Base-by-base conservation (phyloP, 2,329 filamentous ascomycete genomes). In the Clathrospora elynae region DNA sequence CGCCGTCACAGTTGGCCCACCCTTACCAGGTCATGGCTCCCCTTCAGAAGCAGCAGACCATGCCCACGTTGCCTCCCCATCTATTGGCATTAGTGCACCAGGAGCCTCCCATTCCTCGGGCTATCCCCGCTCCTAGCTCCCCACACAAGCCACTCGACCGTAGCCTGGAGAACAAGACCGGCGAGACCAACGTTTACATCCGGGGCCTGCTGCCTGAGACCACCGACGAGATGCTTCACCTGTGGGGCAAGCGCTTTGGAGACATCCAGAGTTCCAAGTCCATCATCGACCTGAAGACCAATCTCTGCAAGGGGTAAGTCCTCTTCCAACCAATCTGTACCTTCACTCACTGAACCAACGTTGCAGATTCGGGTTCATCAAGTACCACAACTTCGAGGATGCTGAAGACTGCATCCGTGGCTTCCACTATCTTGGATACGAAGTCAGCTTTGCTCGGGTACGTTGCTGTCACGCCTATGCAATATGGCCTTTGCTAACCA, bases 101-200 rank as follows among this genome's bases (percentile, higher is more conserved):
- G 64, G 85, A 90, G n/a, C 93, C 93, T 12, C 72, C 84, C 0
- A 87, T 99, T 50, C 93, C 93, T 13, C 81, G 82, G 51, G 92
- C 93, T 35, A 91, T 99, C 31, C 92, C 92, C 11, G 92, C 93
- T 43, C 89, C 90, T 18, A 86, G 85, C 16, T 91, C 92, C 43
- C 88, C 87, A 61, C 83, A 88, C 75, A 88, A 96, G 78, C 91
- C 88, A 28, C 82, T 97, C 18, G 92, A 96, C 53, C 91, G 96
- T 71, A 95, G 91, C 65, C 78, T 99, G 34, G 89, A 96, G 73
- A 97, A 97, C 64, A 87, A 90, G 46, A 93, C 88, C 33, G 91
- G 91, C 30, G 96, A 97, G 66, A 93, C 90, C 52, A 99, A 99
- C 64, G 92, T 99, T 54, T 99, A 99, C 76, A 96, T 99, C 53